Percentiles rank a stretch among this genome's conserved stretches.
These are phyloP conservation scores for Aspergillus novoparasiticus DNA, from an alignment of 2,329 filamentous ascomycete species.

Conservation along the genomic window DNA sequence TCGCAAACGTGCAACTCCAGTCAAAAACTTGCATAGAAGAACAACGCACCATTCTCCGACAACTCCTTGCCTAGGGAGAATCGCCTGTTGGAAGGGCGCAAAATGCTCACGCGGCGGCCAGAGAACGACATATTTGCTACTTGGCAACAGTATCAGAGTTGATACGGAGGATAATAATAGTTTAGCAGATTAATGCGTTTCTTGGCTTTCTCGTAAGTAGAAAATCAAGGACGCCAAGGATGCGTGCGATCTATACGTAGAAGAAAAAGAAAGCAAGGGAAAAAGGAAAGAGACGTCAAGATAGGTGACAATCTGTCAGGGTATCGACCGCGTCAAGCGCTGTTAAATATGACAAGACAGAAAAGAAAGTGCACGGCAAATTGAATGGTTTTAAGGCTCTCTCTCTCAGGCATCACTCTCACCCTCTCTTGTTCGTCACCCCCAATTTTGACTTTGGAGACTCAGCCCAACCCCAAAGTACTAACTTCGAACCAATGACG, in stretches of 20 bases:
- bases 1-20: neutral
- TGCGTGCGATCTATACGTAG: neutral
- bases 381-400: neutral
- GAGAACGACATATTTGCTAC: conserved; percentile 47
- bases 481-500: neutral
- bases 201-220: conserved; percentile 5
- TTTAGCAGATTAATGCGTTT: neutral
- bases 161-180: neutral
- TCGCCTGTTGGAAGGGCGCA: conserved; percentile 42
- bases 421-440: neutral
- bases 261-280: neutral
- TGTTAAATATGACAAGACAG: neutral
- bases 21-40: neutral
- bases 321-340: neutral
- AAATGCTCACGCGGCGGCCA: conserved; percentile 47
- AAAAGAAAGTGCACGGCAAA: neutral
- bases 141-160: neutral
- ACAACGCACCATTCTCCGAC: conserved; percentile 46
- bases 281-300: neutral
- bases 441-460: neutral
- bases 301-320: neutral
- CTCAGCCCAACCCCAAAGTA: neutral
- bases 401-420: neutral
- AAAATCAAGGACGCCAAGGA: neutral
- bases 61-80: conserved; percentile 49